These are phyloP conservation scores for Colletotrichum tamarilloi DNA, from an alignment of 2,329 filamentous ascomycete species.

Conservation along the genomic window DNA sequence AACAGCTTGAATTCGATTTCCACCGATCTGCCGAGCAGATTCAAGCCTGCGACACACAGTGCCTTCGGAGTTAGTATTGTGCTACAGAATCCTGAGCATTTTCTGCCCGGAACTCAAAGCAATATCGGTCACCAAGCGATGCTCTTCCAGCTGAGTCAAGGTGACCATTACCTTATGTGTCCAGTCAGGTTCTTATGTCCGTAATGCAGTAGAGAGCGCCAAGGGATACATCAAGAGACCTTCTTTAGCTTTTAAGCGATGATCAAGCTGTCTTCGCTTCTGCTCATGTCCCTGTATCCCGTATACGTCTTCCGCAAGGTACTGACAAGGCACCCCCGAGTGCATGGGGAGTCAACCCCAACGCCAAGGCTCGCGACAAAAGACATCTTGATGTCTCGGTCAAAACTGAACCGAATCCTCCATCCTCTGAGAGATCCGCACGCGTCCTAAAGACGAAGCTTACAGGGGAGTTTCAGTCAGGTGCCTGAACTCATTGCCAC, in stretches of 20 bases:
- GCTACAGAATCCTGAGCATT: background rate
- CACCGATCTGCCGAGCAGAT: background rate
- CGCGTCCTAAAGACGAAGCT: background rate
- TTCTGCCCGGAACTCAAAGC: background rate
- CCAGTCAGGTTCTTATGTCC: background rate
- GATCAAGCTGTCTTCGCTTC: background rate
- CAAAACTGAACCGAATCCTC: background rate
- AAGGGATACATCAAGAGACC: background rate
- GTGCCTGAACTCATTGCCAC: background rate
- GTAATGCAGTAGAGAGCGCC: background rate
- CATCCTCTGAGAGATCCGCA: background rate
- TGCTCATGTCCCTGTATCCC: background rate
- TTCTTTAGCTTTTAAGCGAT: background rate
- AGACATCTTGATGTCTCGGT: slow-evolving; percentile 1
- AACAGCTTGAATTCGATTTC: no score
- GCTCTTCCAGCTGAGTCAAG: background rate
- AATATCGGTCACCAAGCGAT: background rate
- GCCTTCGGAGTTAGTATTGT: background rate
- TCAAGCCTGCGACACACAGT: background rate
- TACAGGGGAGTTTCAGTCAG: background rate
- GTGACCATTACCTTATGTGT: background rate
- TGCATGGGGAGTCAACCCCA: background rate
- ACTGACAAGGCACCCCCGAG: background rate
- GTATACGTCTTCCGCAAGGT: no score
- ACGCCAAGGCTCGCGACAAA: background rate